Base-by-base conservation (phyloP, 2,329 filamentous ascomycete genomes). In the Penicillium crustosum region DNA sequence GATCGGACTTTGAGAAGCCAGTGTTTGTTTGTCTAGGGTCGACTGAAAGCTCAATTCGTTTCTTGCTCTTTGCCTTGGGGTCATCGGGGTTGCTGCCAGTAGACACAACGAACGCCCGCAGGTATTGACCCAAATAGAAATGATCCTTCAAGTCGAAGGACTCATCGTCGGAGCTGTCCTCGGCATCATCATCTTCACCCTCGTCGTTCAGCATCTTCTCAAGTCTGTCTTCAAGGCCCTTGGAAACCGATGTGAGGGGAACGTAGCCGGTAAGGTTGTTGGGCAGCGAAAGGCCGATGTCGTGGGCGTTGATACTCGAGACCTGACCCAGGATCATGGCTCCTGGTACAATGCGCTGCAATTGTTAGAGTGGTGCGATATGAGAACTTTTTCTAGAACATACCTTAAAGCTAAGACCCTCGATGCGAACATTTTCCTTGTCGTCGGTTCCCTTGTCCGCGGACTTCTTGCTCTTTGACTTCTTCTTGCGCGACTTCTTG, bases 231-330 rank as follows among this genome's bases (percentile, higher is more conserved):
- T 89, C 95, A 61, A 97, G 79, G 63, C 85, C 80, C 59, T 90
- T 86, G 2, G 94, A 99, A 50, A 99, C 84, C n/a, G 91, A 86
- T n/a, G 93, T 95, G 64, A 97, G 86, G 21, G 94, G 88, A 7
- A 96, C 88, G 73, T 92, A 94, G 48, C 94, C 95, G 48, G 86
- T 88, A 33, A 99, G 84, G 73, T 96, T 97, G 77, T 99, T 99
- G 17, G 94, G 93, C 12, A 99, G 81, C 21, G 92, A 86, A 53
- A 99, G 79, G 47, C 88, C 86, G 65, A 99, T 79, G 70, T 95
- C 88, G 68, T 92, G 84, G 55, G 85, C 79, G 62, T 89, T 93
- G 73, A 99, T 91, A 60, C 89, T 86, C 41, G 86, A 88, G 59
- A 99, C 83, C 71, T 95, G 91, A 43, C 91, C 94, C 44, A 99